Evolutionary conservation across 805 yeast species (phyloP), one percentile per base, ranked within the genome.

Genomic region (Ogataea angusta): DNA sequence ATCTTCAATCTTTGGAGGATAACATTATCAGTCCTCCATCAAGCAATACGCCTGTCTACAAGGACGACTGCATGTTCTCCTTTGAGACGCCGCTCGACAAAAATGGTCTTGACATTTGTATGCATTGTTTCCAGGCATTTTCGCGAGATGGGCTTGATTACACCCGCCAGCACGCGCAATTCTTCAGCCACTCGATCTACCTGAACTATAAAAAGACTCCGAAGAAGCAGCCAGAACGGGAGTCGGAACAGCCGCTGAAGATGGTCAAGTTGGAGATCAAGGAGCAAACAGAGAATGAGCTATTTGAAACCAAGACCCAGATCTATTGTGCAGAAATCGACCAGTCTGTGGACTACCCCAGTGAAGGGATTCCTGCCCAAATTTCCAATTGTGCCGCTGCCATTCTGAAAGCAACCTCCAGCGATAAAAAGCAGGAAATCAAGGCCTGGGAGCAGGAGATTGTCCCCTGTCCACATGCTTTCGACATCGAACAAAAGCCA

Each of bases 381-480:
- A 49, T 67, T 3, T 43, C 48, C 1, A 53, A 54, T 6, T 55
- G 63, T 0, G 75, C 76, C 0, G 64, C 69, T 1, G 67, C 63
- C 2, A 70, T 87, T 3, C 50, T 82, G 35, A 60, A 56, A 6
- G 72, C 90, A 2, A 76, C 78, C 22, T 84, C 93, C 0, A 70
- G 77, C 4, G 68, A 74, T 15, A 70, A 69, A 38, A 69, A 73
- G 29, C 76, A 87, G 51, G 95, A 89, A 56, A 76, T 89, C 40
- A 78, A 82, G 53, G 81, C 95, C 1, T 93, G 99, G 99, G 91
- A 88, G 58, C 85, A 85, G 50, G 95, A 90, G 50, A 77, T 91
- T 15, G 57, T 71, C 10, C 78, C 95, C 0, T 93, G 99, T 59
- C 74, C 68, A 31, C 99, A 93, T 58, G 77, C 90, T 0, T 62